Base-by-base conservation (phyloP, 116 monocot species). In the Trichopus zeylanicus region DNA sequence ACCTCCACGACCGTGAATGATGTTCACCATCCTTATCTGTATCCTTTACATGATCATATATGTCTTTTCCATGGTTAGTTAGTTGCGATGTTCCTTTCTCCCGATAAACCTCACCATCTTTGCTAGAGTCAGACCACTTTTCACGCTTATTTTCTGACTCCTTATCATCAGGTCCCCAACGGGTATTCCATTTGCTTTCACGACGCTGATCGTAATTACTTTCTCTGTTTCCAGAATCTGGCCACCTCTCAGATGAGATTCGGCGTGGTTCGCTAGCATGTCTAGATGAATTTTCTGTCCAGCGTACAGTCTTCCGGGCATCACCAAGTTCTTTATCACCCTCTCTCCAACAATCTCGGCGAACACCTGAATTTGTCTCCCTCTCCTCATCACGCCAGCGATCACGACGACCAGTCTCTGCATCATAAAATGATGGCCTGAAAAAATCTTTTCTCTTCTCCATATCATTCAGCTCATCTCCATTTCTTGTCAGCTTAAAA, bases 351-450 rank as follows among this genome's bases (percentile, higher is more conserved):
- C 74, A 70, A 70, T 87, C 82, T 46, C 78, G 81, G 23, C 81
- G 80, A 56, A 60, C 66, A 23, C 67, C 63, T 55, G 79, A 73
- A 33, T 75, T 76, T 59, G 67, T 73, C 53, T 97, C 97, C 53
- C 97, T 81, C 69, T 97, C 97, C 70, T 97, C 91, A 70, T 97
- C 97, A 46, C 70, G 91, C 97, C 97, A 97, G 16, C 77, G 76
- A 55, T 81, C 81, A 53, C 75, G 77, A 22, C 84, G 81, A 26
- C 74, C 95, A 64, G 64, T 37, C 46, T 94, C 89, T 57, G 56
- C n/a, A 42, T 79, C 81, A 69, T 62, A 67, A 29, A 65, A 63
- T 60, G 87, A 79, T 33, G 87, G 71, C 66, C 87, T 76, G 53
- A 82, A 84, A 67, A 77, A 75, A 63, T 79, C 78, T 54, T 51